Evolutionary conservation across 768 basidiomycete species (phyloP).

Genomic region (Phanerodontia chrysosporium): DNA sequence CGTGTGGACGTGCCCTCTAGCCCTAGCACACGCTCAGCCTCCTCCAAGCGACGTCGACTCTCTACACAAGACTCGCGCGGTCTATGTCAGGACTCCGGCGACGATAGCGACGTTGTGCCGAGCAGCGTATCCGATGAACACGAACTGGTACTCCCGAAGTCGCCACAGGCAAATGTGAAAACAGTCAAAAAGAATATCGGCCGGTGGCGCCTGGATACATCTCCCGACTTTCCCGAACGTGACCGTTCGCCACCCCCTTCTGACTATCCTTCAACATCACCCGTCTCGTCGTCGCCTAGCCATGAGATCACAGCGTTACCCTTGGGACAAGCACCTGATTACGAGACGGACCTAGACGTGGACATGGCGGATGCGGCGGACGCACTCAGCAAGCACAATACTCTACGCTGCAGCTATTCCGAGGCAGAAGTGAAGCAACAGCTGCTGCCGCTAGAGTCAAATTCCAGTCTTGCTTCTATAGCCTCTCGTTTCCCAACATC

Average conservation of each 20-base stretch:
- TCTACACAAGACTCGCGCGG: slow-evolving; percentile 25
- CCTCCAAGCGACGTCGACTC: slow-evolving; percentile 36
- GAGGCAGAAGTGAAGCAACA: slow-evolving; percentile 15
- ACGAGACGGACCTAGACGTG: slow-evolving; percentile 15
- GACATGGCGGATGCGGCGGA: slow-evolving; percentile 6
- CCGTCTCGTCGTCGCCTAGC: neutral
- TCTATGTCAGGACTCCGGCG: slow-evolving; percentile 7
- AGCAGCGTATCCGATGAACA: slow-evolving; percentile 68
- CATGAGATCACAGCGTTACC: neutral
- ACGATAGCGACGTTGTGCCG: slow-evolving; percentile 34
- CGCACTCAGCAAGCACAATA: neutral
- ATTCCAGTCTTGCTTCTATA: neutral
- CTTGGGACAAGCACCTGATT: neutral
- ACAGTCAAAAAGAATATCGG: slow-evolving; percentile 34
- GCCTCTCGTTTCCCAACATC: neutral
- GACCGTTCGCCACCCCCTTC: neutral
- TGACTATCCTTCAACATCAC: slow-evolving; percentile 2
- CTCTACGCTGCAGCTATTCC: neutral
- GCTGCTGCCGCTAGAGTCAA: slow-evolving; percentile 2
- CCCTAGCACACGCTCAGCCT: neutral
- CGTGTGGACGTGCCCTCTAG: neutral
- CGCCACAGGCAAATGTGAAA: slow-evolving; percentile 11
- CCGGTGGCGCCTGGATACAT: slow-evolving; percentile 32
- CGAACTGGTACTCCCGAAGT: slow-evolving; percentile 40
- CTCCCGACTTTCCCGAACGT: neutral